Percentiles rank a stretch among this genome's conserved stretches.
Conservation (phyloP, 805 yeast species). For the Priceomyces haplophilus region DNA sequence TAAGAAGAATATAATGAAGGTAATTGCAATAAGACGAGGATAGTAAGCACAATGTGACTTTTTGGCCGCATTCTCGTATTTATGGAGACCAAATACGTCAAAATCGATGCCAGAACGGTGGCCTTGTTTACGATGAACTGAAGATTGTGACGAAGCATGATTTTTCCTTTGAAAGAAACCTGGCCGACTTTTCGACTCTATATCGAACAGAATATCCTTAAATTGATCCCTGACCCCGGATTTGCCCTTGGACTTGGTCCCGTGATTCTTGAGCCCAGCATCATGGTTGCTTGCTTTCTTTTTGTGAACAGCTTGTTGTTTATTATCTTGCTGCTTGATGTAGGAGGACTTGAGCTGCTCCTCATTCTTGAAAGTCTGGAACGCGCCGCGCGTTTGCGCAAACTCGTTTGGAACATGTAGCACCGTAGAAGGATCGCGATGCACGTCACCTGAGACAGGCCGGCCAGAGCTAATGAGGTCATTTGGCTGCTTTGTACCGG, state of each 20-base stretch:
- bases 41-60: background rate
- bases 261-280: background rate
- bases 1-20: no score
- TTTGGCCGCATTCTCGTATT: background rate
- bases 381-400: background rate
- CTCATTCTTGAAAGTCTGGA: background rate
- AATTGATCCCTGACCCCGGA: background rate
- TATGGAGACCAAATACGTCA: background rate
- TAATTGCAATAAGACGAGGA: no score
- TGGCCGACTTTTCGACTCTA: background rate
- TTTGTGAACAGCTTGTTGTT: background rate
- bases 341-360: background rate
- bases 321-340: background rate
- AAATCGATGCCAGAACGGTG: background rate
- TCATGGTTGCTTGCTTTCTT: background rate
- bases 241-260: background rate
- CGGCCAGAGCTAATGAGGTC: background rate
- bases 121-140: no score
- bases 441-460: background rate
- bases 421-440: constrained; percentile 3
- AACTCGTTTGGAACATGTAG: background rate
- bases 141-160: background rate
- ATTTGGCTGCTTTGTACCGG: background rate
- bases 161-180: background rate
- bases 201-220: background rate